These are phyloP conservation scores for Podaxis mareebaensis DNA, from an alignment of 768 basidiomycete genomes.

Conservation along the genomic window DNA sequence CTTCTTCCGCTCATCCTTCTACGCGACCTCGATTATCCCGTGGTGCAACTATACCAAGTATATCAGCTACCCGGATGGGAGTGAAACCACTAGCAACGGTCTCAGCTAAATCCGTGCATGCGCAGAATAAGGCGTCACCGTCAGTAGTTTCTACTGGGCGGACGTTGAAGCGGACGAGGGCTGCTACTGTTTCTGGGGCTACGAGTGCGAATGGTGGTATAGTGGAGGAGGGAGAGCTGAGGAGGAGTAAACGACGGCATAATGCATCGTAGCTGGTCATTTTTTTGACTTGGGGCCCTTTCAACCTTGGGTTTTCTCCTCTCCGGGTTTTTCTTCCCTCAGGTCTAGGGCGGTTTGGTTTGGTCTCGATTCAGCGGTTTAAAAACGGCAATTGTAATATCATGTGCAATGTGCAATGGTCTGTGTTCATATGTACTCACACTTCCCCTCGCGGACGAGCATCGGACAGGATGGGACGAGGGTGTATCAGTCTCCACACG, in stretches of 20 bases:
- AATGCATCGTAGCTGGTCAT: too few species aligned
- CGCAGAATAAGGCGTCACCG: constrained; percentile 3
- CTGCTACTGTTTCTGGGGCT: background rate
- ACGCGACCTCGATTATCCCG: constrained; percentile 15
- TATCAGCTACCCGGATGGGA: background rate
- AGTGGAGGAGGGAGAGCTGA: background rate
- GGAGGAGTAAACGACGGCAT: constrained; percentile 2
- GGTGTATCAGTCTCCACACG: too few species aligned
- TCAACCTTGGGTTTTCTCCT: too few species aligned
- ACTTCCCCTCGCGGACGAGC: too few species aligned
- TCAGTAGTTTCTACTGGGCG: background rate
- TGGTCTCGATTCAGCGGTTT: too few species aligned
- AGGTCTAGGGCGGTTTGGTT: too few species aligned
- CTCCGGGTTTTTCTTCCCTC: too few species aligned
- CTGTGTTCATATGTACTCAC: too few species aligned
- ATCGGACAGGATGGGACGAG: too few species aligned
- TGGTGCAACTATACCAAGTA: background rate
- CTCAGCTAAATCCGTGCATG: constrained; percentile 4
- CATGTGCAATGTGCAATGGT: too few species aligned
- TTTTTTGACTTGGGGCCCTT: too few species aligned
- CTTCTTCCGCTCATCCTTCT: constrained; percentile 20
- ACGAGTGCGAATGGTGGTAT: background rate
- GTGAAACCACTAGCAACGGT: background rate
- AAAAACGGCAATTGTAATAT: too few species aligned
- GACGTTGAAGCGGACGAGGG: constrained; percentile 1